Evolutionary conservation across 371 early-diverging fungal genomes (phyloP).

Genomic region (Lichtheimia corymbifera): DNA sequence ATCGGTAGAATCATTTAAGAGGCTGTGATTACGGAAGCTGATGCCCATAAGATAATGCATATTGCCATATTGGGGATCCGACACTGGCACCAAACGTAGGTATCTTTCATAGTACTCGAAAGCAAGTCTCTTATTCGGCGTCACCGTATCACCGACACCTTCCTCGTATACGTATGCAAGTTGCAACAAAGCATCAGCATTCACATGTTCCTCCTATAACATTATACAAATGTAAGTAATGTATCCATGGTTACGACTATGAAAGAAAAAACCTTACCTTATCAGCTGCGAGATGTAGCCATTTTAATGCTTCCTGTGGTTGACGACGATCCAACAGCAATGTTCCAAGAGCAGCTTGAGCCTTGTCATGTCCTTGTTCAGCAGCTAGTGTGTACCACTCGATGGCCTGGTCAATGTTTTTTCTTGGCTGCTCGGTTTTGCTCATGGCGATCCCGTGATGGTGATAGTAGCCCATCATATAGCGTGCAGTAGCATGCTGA

Average conservation of each 20-base stretch:
- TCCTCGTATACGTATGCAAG: constrained; percentile 25
- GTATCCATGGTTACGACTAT: too few species aligned
- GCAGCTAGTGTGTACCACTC: constrained; percentile 17
- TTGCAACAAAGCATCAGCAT: constrained; percentile 20
- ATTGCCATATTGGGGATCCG: constrained; percentile 9
- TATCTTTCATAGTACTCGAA: constrained; percentile 13
- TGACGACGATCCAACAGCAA: constrained; percentile 13
- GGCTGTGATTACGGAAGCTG: not conserved
- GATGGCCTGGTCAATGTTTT: constrained; percentile 6
- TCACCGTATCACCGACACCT: constrained; percentile 14
- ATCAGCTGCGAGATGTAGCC: constrained; percentile 17
- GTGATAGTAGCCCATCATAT: constrained; percentile 12
- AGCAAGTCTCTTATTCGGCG: constrained; percentile 14
- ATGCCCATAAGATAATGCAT: constrained; percentile 30
- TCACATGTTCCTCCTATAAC: constrained; percentile 9
- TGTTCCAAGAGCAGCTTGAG: constrained; percentile 13
- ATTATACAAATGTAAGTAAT: too few species aligned
- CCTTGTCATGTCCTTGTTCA: constrained; percentile 13
- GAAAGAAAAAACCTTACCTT: constrained; percentile 3
- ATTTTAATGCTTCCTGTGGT: constrained; percentile 6
- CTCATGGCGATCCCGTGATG: constrained; percentile 1
- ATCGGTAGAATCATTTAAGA: constrained; percentile 4
- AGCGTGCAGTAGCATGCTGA: constrained; percentile 9
- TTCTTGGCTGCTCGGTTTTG: not conserved
- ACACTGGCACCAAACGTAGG: not conserved